Percentiles rank a stretch among this genome's conserved stretches.
phyloP scores from a whole-genome alignment of 441 rosid species.

The Brassica balearica region DNA sequence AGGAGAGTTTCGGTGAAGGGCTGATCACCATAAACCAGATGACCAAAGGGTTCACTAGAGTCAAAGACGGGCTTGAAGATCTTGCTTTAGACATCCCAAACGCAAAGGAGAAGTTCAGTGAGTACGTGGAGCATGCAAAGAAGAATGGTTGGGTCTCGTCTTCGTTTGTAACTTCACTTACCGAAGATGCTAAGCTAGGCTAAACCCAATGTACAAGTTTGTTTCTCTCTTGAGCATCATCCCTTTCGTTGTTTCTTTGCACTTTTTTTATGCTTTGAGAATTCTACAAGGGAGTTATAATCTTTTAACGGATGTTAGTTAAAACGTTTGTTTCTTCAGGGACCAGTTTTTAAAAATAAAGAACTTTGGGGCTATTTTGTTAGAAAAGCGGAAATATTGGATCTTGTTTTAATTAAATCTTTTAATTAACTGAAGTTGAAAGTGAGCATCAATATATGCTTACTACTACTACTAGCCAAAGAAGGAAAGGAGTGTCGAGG shows the following conservation, averaged over 20 bases:
- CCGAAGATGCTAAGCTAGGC: slow-evolving; percentile 19
- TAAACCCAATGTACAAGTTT: slow-evolving; percentile 17
- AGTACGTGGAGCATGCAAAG: slow-evolving; percentile 66
- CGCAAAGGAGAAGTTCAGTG: slow-evolving; percentile 78
- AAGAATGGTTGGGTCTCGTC: slow-evolving; percentile 53
- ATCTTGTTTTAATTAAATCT: neutral
- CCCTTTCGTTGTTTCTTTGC: slow-evolving; percentile 29
- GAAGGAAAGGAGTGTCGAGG: slow-evolving; percentile 4
- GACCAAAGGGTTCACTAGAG: slow-evolving; percentile 88
- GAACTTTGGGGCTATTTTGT: neutral
- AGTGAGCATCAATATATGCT: neutral
- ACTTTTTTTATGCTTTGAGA: slow-evolving; percentile 36
- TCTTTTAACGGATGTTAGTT: slow-evolving; percentile 1
- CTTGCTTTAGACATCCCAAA: slow-evolving; percentile 93
- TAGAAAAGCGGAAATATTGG: slow-evolving; percentile 4
- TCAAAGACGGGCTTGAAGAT: slow-evolving; percentile 90
- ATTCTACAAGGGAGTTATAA: slow-evolving; percentile 30
- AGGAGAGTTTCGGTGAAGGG: slow-evolving; percentile 83
- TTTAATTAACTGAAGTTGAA: neutral
- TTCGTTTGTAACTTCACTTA: slow-evolving; percentile 21
- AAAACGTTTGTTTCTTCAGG: neutral
- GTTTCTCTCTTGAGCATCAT: slow-evolving; percentile 24
- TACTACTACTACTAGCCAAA: neutral
- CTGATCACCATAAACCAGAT: slow-evolving; percentile 89
- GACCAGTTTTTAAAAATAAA: neutral